Evolutionary conservation across 192 early-diverging fungal species (phyloP).

Genomic region (Obelidium mucronatum): DNA sequence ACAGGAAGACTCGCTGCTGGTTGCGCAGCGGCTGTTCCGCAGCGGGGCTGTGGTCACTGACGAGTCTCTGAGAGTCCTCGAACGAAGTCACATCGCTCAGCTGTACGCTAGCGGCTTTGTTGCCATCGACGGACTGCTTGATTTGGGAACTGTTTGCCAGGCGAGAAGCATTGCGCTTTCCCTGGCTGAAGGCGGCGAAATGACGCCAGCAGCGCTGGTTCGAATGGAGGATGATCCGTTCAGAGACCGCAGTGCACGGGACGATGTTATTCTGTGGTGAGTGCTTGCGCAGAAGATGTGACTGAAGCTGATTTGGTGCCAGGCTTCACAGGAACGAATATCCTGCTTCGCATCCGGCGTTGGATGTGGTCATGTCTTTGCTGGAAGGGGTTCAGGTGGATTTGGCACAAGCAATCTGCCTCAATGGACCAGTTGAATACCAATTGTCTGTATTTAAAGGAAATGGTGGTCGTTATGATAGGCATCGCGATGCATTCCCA

Average conservation of each 20-base stretch:
- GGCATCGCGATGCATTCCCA: slow-evolving; percentile 68
- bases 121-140: slow-evolving; percentile 23
- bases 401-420: not conserved
- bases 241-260: slow-evolving; percentile 18
- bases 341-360: slow-evolving; percentile 15
- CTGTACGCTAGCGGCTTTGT: slow-evolving; percentile 17
- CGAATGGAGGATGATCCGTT: slow-evolving; percentile 33
- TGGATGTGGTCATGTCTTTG: not conserved
- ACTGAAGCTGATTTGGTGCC: not conserved
- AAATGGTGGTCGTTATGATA: slow-evolving; percentile 37
- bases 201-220: slow-evolving; percentile 4
- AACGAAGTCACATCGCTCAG: not conserved
- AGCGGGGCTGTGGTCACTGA: not conserved
- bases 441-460: slow-evolving; percentile 31
- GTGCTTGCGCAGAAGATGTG: not conserved
- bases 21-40: slow-evolving; percentile 10
- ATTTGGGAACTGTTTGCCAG: not conserved
- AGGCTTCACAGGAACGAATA: slow-evolving; percentile 1
- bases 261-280: slow-evolving; percentile 35
- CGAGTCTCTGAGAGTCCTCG: not conserved
- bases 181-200: not conserved
- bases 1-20: slow-evolving; percentile 29
- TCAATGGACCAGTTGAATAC: slow-evolving; percentile 20
- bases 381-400: slow-evolving; percentile 10
- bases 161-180: not conserved